Evolutionary conservation across 345 rosid genomes (phyloP).

Genomic region (Atalantia buxifolia): DNA sequence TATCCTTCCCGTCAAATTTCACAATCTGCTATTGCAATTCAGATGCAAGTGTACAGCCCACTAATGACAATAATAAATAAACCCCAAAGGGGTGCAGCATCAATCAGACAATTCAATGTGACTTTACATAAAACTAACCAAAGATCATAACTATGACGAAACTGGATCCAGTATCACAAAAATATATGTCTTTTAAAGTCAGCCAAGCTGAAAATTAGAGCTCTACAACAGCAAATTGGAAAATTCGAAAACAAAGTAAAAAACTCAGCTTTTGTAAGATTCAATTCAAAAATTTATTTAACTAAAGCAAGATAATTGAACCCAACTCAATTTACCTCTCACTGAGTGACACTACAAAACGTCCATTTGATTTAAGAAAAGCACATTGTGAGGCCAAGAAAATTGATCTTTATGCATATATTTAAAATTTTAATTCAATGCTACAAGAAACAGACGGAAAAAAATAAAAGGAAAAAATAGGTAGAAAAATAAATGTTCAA

Average conservation of each 20-base stretch:
- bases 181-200: not conserved
- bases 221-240: not conserved
- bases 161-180: not conserved
- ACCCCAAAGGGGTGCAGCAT: not conserved
- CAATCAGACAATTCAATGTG: not conserved
- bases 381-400: not conserved
- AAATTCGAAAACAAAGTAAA: not conserved
- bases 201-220: not conserved
- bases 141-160: not conserved
- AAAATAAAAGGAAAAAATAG: not conserved
- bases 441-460: not conserved
- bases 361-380: not conserved
- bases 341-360: not conserved
- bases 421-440: not conserved
- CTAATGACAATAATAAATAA: not conserved
- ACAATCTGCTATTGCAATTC: not conserved
- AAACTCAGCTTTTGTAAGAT: not conserved
- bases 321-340: not conserved
- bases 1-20: not conserved
- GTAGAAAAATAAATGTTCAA: not conserved
- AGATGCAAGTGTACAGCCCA: not conserved
- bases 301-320: not conserved
- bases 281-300: not conserved
- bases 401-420: not conserved
- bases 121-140: not conserved